Evolutionary conservation across 495 filamentous ascomycete genomes (phyloP), one percentile per base, ranked within the genome.

Genomic region (Cairneyella variabilis): DNA sequence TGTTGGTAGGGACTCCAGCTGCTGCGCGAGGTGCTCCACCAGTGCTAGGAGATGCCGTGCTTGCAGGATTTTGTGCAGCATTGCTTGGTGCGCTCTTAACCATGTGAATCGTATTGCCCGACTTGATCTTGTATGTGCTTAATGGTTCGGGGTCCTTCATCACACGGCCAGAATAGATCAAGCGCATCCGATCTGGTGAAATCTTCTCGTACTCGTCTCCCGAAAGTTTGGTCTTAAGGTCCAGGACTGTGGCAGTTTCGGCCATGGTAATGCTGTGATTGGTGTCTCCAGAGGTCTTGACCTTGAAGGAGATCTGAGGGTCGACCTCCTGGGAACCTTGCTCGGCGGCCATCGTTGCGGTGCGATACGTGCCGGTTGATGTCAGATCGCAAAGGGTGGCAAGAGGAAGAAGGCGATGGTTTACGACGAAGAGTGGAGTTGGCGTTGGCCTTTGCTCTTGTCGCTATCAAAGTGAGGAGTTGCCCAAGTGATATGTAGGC

Each of bases 101-200:
- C 62, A 99, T 76, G 68, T 99, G 95, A 54, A 97, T 82, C 8
- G 93, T 97, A 64, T 97, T 90, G n/a, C 89, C 86, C 51, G 89
- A 80, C 71, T 97, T 95, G 69, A 99, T 89, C 72, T 96, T 99
- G 72, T 95, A 95, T 21, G 82, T 79, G 48, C 75, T 82, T 38
- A 99, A 69, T 0, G 86, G 86, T 56, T 97, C 91, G 36, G 82
- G 81, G 64, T 99, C 89, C 72, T 97, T 99, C 70, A 99, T 78
- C 18, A 99, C 91, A 54, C 91, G 84, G 23, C 95, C 95, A 6
- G 92, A 97, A 71, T 97, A 97, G 69, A 99, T 99, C 58, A 99
- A 76, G 39, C 95, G 89, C 69, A 96, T 91, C 43, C 88, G 80
- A 58, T 92, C 93, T 23, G 83, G 76, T 0, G 92, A 84, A 43